These are phyloP conservation scores for Zygoascus meyerae DNA, from an alignment of 1,139 yeast species.

Conservation along the genomic window DNA sequence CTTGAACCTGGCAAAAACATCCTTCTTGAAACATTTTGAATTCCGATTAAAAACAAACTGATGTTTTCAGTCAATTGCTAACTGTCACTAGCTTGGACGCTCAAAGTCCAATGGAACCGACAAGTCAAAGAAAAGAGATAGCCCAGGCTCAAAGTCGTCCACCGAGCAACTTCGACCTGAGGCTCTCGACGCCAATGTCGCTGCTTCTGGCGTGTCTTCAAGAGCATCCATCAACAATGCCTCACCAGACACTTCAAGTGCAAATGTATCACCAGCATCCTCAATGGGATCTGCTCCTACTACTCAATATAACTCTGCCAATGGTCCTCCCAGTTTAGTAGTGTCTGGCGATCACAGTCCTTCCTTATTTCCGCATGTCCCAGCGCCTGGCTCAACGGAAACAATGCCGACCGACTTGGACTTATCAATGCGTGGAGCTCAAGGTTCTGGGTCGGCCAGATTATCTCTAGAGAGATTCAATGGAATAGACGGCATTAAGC, in stretches of 20 bases:
- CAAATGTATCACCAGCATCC: constrained; percentile 4
- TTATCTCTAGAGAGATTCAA: constrained; percentile 34
- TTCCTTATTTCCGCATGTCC: constrained; percentile 22
- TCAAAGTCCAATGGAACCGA: constrained; percentile 28
- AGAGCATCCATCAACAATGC: constrained; percentile 9
- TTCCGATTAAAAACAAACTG: too few relatives aligned
- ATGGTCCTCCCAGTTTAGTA: constrained; percentile 11
- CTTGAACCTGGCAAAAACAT: too few relatives aligned
- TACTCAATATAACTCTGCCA: constrained; percentile 3
- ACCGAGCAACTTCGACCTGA: constrained; percentile 21
- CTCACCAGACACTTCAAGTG: constrained; percentile 8
- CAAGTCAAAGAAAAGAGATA: constrained; percentile 11
- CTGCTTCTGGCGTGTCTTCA: constrained; percentile 10
- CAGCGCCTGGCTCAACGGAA: constrained; percentile 36
- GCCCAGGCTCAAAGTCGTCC: background rate
- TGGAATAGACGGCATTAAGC: constrained; percentile 53
- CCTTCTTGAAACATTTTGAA: too few relatives aligned
- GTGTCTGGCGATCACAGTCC: constrained; percentile 4
- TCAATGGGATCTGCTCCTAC: background rate
- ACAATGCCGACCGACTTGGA: constrained; percentile 37
- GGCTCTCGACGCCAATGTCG: constrained; percentile 15
- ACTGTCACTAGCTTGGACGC: constrained; percentile 24
- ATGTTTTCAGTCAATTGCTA: background rate
- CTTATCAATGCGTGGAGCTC: constrained; percentile 15
- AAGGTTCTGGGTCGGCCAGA: constrained; percentile 20